Conservation (phyloP, 257 asterid species). For the Jasminum sambac region DNA sequence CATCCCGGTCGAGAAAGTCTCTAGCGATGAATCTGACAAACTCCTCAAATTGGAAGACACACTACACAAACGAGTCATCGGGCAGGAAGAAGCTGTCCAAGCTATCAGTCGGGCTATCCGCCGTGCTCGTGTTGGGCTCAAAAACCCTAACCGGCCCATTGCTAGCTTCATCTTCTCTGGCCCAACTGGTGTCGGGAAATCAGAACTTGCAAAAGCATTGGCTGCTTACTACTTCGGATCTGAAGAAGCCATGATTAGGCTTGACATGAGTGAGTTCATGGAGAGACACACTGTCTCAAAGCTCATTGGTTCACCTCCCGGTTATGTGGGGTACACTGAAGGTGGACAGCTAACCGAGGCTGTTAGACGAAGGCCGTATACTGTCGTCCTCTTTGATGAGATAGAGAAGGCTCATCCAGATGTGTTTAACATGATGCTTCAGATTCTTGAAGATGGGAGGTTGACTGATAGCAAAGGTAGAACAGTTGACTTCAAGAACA, state of each 20-base stretch:
- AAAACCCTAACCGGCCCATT: constrained; percentile 76
- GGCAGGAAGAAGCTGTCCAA: constrained; percentile 83
- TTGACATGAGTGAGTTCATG: constrained; percentile 96
- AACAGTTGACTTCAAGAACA: constrained; percentile 80
- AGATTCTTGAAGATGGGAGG: constrained; percentile 83
- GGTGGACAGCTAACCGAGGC: constrained; percentile 91
- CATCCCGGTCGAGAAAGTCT: constrained; percentile 93
- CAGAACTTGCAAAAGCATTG: constrained; percentile 73
- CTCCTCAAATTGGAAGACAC: constrained; percentile 98
- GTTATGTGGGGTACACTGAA: constrained; percentile 75
- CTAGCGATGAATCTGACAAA: constrained; percentile 86
- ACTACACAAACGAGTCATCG: constrained; percentile 68
- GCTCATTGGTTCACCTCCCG: constrained; percentile 88
- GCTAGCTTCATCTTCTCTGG: constrained; percentile 93
- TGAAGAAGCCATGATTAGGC: constrained; percentile 79
- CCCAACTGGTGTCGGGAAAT: constrained; percentile 94
- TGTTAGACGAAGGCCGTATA: constrained; percentile 72
- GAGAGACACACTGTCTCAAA: constrained; percentile 82
- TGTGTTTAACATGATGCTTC: constrained; percentile 81
- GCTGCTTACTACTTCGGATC: constrained; percentile 87
- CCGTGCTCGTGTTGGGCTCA: constrained; percentile 87
- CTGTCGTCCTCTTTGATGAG: constrained; percentile 75
- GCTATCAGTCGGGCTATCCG: constrained; percentile 81
- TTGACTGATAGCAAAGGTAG: constrained; percentile 84
- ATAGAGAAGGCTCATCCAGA: constrained; percentile 85